A percentile compares a stretch with the other conserved stretches of the same genome.
These are phyloP conservation scores for Sporothrix schenckii DNA, from an alignment of 2,329 filamentous ascomycete genomes.

Conservation along the genomic window DNA sequence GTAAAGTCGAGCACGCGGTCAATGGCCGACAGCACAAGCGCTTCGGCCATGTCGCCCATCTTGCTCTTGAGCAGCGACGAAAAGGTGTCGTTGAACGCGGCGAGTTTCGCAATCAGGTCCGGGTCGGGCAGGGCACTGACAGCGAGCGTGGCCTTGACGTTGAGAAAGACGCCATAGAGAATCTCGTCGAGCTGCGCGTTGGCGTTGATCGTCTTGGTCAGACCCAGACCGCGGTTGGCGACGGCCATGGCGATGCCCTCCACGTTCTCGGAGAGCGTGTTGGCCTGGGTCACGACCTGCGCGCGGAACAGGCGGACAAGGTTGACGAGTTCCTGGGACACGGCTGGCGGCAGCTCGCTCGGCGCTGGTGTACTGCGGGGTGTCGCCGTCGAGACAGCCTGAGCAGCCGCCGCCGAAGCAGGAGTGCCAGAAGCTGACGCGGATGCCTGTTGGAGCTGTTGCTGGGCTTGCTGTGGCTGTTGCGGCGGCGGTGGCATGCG, in stretches of 20 bases:
- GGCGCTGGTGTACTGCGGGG: constrained; percentile 19
- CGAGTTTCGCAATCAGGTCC: constrained; percentile 48
- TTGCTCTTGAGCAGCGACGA: constrained; percentile 48
- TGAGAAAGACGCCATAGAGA: constrained; percentile 50
- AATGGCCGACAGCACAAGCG: constrained; percentile 54
- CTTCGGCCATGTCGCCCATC: constrained; percentile 50
- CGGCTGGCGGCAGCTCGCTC: constrained; percentile 41
- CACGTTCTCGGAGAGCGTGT: constrained; percentile 45
- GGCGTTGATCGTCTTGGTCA: constrained; percentile 48
- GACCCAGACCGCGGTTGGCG: constrained; percentile 55
- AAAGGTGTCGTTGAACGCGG: constrained; percentile 53
- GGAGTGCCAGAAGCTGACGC: background rate
- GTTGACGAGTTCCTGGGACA: constrained; percentile 50
- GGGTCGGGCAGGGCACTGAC: constrained; percentile 40
- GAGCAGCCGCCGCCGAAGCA: background rate
- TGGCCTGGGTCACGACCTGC: constrained; percentile 52
- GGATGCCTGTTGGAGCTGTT: constrained; percentile 20
- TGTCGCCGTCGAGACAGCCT: background rate
- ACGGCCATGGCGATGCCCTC: constrained; percentile 57
- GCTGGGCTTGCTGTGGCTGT: constrained; percentile 24
- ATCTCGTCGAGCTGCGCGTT: constrained; percentile 54
- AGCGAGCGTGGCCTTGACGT: constrained; percentile 27
- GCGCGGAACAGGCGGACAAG: constrained; percentile 53
- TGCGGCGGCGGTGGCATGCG: constrained; percentile 7
- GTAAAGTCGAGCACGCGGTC: constrained; percentile 55